A percentile compares a stretch with the other conserved stretches of the same genome.
phyloP scores from a whole-genome alignment of 2,329 filamentous ascomycete genomes.

The Ophiostoma perfectum region DNA sequence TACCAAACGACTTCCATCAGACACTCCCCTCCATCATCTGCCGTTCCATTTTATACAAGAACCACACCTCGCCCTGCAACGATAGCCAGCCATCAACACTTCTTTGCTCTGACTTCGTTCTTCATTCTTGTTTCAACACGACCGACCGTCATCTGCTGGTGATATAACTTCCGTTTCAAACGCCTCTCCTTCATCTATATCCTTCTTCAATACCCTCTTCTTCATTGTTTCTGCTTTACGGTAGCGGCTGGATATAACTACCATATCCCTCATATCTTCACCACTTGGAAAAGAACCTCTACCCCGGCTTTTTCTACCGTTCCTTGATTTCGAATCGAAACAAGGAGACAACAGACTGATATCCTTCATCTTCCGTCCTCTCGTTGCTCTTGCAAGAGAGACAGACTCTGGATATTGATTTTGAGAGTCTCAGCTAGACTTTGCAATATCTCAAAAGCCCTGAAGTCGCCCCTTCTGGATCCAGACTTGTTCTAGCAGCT shows the following conservation, averaged over 20 bases:
- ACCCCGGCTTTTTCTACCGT: slow-evolving; percentile 10
- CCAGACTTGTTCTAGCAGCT: slow-evolving; percentile 5
- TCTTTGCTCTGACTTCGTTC: slow-evolving; percentile 29
- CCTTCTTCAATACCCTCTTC: neutral
- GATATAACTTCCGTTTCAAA: neutral
- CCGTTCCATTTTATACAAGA: slow-evolving; percentile 47
- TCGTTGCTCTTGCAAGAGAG: neutral
- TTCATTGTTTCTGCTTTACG: slow-evolving; percentile 12
- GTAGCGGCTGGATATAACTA: slow-evolving; percentile 9
- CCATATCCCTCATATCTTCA: neutral
- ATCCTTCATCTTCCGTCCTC: slow-evolving; percentile 6
- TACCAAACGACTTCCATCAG: slow-evolving; percentile 33
- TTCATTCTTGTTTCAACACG: slow-evolving; percentile 29
- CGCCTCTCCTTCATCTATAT: slow-evolving; percentile 9
- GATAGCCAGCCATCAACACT: slow-evolving; percentile 30
- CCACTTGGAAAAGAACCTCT: slow-evolving; percentile 14
- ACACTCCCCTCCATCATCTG: slow-evolving; percentile 45
- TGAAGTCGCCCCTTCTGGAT: neutral
- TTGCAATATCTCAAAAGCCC: neutral
- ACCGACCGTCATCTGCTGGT: slow-evolving; percentile 21
- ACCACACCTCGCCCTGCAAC: slow-evolving; percentile 43
- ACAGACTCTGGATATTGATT: neutral
- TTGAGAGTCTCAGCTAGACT: neutral
- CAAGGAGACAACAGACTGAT: slow-evolving; percentile 16
- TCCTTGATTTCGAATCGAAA: slow-evolving; percentile 20